These are phyloP conservation scores for Apiotrichum sp. DNA, from an alignment of 1,284 basidiomycete species.

Conservation along the genomic window DNA sequence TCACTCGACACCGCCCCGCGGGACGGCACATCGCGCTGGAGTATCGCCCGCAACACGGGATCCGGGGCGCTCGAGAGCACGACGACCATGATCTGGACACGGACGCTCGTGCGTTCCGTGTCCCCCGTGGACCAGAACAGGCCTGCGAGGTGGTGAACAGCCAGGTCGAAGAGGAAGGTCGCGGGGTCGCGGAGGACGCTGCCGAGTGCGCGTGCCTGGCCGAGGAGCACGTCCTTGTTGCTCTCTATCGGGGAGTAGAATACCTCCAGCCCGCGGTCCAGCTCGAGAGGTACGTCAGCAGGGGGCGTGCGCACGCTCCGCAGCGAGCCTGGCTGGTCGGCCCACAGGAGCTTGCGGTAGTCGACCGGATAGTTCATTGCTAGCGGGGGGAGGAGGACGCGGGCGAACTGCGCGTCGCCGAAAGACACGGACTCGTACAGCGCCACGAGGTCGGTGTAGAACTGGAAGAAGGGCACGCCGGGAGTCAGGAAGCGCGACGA, in stretches of 20 bases:
- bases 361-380: slow-evolving; percentile 66
- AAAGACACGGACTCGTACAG: slow-evolving; percentile 89
- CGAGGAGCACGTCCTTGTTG: slow-evolving; percentile 60
- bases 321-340: slow-evolving; percentile 61
- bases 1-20: not conserved
- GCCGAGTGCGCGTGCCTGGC: slow-evolving; percentile 46
- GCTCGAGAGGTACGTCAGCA: slow-evolving; percentile 27
- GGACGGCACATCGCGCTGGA: not conserved
- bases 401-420: slow-evolving; percentile 67
- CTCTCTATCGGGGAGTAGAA: slow-evolving; percentile 68
- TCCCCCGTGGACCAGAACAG: slow-evolving; percentile 58
- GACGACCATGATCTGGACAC: slow-evolving; percentile 14
- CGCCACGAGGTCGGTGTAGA: slow-evolving; percentile 84
- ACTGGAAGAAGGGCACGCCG: slow-evolving; percentile 76
- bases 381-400: slow-evolving; percentile 68
- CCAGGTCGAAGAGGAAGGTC: slow-evolving; percentile 61
- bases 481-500: slow-evolving; percentile 60
- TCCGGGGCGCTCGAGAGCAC: slow-evolving; percentile 7
- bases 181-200: slow-evolving; percentile 40
- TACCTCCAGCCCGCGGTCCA: slow-evolving; percentile 46
- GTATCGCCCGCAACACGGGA: slow-evolving; percentile 1
- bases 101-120: slow-evolving; percentile 1
- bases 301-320: slow-evolving; percentile 51
- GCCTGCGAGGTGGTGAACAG: slow-evolving; percentile 70
- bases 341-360: slow-evolving; percentile 80